These are phyloP conservation scores for Tulasnella sp. DNA, from an alignment of 768 basidiomycete species.

Conservation along the genomic window DNA sequence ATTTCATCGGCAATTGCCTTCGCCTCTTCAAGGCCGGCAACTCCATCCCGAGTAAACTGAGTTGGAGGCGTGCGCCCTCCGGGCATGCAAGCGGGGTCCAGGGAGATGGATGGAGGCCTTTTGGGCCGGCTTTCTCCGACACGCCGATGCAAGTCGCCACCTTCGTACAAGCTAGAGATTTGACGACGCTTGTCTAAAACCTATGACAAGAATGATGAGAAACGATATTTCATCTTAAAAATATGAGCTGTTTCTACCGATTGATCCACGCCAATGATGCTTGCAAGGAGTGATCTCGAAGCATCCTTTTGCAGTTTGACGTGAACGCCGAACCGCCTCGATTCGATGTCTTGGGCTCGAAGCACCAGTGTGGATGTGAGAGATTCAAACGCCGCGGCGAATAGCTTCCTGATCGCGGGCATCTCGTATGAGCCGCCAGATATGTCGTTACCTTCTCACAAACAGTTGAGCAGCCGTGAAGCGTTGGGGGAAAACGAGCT, in stretches of 20 bases:
- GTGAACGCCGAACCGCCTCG: conserved; percentile 43
- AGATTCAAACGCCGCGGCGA: conserved; percentile 66
- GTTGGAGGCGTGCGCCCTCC: not conserved
- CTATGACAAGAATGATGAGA: not conserved
- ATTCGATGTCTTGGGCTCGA: conserved; percentile 40
- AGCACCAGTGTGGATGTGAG: conserved; percentile 69
- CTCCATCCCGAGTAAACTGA: not conserved
- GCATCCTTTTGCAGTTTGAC: conserved; percentile 50
- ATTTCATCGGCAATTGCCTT: not conserved
- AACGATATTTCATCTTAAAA: not conserved
- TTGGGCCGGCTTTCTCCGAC: not conserved
- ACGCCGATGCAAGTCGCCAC: not conserved
- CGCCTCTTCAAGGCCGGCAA: not conserved
- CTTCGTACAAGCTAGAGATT: not conserved
- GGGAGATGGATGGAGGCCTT: not conserved
- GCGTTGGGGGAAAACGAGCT: not conserved
- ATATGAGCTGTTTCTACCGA: conserved; percentile 48
- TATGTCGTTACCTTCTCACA: conserved; percentile 76
- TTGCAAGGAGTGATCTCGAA: conserved; percentile 52
- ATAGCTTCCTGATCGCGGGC: conserved; percentile 69
- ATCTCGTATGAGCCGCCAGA: conserved; percentile 85
- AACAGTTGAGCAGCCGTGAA: not conserved
- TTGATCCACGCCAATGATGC: conserved; percentile 75
- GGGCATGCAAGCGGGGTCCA: not conserved
- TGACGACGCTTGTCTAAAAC: not conserved